Conservation (phyloP, 257 asterid species). For the Nicotiana obtusifolia region DNA sequence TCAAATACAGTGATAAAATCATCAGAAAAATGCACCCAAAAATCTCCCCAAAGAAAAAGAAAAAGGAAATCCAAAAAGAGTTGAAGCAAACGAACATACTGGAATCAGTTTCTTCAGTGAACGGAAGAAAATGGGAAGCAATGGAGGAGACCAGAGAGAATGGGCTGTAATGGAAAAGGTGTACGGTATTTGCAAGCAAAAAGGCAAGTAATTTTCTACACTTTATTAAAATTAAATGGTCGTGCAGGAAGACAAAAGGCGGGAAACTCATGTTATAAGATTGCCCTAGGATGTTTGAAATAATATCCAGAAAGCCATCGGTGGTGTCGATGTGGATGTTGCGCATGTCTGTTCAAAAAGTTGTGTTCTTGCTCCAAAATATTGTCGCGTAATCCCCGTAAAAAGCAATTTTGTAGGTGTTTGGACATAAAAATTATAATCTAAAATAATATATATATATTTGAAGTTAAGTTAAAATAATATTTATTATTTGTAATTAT, state of each 20-base stretch:
- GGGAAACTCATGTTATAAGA: conserved; percentile 2
- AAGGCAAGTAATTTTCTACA: background rate
- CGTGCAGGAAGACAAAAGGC: conserved; percentile 4
- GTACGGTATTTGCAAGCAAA: conserved; percentile 1
- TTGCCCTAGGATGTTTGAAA: background rate
- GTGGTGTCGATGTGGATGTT: background rate
- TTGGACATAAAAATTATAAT: too few species aligned
- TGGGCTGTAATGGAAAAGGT: background rate
- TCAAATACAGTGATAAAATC: background rate
- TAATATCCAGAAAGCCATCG: conserved; percentile 13
- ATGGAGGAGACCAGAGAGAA: conserved; percentile 1
- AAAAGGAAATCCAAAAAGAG: background rate
- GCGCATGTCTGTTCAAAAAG: background rate
- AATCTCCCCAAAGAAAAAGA: background rate
- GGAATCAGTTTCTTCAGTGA: background rate
- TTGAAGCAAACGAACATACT: background rate
- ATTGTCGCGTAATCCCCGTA: background rate
- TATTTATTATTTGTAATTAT: too few species aligned
- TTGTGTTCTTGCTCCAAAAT: background rate
- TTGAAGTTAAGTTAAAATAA: too few species aligned
- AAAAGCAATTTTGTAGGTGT: background rate
- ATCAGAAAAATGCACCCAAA: background rate
- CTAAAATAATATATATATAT: too few species aligned
- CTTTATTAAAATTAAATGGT: background rate
- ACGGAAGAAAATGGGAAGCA: background rate